Conservation (phyloP, 306 rosid species). For the cucumber (Cucumis sativus) region DNA sequence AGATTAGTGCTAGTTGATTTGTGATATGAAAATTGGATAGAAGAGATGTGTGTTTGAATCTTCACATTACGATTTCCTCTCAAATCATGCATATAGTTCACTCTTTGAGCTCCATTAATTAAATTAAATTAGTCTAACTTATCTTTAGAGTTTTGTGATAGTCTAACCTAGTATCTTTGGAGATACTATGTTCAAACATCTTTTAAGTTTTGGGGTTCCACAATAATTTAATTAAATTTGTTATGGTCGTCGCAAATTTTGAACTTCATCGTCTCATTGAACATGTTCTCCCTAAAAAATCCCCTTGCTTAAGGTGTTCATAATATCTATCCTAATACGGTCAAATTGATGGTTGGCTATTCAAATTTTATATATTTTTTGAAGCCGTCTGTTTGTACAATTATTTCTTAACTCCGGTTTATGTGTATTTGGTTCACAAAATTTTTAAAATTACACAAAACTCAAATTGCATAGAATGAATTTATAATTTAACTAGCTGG, state of each 20-base stretch:
- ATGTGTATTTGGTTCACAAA: too few relatives aligned
- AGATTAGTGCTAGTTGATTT: background rate
- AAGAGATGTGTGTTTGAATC: background rate
- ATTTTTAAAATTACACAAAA: too few relatives aligned
- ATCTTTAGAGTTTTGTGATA: background rate
- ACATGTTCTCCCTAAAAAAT: too few relatives aligned
- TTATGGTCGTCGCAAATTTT: background rate
- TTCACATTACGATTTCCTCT: background rate
- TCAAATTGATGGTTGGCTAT: background rate
- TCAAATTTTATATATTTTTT: background rate
- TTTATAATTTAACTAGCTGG: background rate
- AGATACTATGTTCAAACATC: background rate
- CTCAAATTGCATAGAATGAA: too few relatives aligned
- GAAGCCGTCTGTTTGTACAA: background rate
- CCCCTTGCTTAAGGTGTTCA: background rate
- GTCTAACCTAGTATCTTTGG: background rate
- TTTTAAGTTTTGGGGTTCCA: background rate
- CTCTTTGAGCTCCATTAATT: background rate
- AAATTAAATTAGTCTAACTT: background rate
- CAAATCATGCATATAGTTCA: background rate
- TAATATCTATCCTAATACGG: background rate
- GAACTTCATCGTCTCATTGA: background rate
- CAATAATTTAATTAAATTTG: background rate
- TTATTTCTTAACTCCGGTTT: background rate
- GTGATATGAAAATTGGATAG: background rate